phyloP scores from a whole-genome alignment of 306 rosid genomes.

The Fragaria iinumae region DNA sequence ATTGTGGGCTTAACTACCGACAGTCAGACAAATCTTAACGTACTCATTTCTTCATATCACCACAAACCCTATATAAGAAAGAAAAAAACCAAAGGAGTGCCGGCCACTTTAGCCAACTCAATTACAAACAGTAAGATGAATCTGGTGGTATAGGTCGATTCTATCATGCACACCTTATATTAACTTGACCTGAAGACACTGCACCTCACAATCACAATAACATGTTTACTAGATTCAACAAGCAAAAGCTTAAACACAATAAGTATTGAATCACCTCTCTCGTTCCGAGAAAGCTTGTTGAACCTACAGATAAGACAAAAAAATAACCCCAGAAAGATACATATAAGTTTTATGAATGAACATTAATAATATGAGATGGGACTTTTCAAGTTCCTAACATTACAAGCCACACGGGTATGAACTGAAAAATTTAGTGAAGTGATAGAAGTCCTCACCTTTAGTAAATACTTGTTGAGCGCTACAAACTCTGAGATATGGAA shows the following conservation, averaged over 20 bases:
- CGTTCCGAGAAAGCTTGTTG: slow-evolving; percentile 81
- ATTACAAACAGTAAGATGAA: not conserved
- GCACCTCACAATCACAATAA: slow-evolving; percentile 12
- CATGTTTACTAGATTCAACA: slow-evolving; percentile 2
- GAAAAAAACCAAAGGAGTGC: not conserved
- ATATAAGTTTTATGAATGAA: not conserved
- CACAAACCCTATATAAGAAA: not conserved
- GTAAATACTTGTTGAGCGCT: slow-evolving; percentile 84
- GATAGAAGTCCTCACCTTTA: slow-evolving; percentile 45
- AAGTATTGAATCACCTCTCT: slow-evolving; percentile 55
- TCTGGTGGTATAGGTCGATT: not conserved
- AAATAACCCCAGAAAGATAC: slow-evolving; percentile 7
- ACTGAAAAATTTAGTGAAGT: not conserved
- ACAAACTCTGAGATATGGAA: slow-evolving; percentile 54
- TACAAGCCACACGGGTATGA: not conserved
- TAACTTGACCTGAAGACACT: not conserved
- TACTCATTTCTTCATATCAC: not conserved
- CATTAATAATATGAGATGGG: not conserved
- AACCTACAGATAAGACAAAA: slow-evolving; percentile 47
- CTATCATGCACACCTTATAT: not conserved
- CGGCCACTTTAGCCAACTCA: not conserved
- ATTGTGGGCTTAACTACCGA: not conserved
- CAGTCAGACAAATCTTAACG: not conserved
- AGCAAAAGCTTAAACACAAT: not conserved
- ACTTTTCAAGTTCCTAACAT: not conserved